Evolutionary conservation across 805 yeast species (phyloP).

Genomic region (Suhomyces faveliae): DNA sequence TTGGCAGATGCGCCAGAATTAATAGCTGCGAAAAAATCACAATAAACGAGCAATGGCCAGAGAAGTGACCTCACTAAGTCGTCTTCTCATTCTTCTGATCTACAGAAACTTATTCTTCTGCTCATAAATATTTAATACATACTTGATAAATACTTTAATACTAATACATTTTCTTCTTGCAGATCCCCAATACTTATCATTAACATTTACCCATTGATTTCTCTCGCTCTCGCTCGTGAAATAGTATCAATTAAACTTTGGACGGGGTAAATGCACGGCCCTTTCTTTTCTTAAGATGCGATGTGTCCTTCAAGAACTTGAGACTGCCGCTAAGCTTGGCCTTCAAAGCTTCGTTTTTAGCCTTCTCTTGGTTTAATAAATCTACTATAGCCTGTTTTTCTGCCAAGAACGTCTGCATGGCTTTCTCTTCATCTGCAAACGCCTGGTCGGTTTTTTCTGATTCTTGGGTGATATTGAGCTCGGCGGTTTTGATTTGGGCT

Average conservation of each 20-base stretch:
- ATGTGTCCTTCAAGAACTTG: slow-evolving; percentile 36
- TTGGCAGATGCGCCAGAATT: too few species aligned
- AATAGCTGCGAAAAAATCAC: too few species aligned
- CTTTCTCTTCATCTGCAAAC: slow-evolving; percentile 19
- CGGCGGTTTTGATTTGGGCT: slow-evolving; percentile 20
- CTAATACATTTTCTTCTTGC: too few species aligned
- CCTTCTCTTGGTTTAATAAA: slow-evolving; percentile 23
- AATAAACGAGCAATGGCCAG: too few species aligned
- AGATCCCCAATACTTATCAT: too few species aligned
- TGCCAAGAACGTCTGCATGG: slow-evolving; percentile 15
- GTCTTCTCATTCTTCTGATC: too few species aligned
- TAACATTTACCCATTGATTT: too few species aligned
- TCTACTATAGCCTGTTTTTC: slow-evolving; percentile 19
- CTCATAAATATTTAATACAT: too few species aligned
- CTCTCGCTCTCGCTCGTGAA: too few species aligned
- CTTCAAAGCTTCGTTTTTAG: slow-evolving; percentile 23
- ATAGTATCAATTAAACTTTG: not conserved
- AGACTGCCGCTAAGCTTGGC: slow-evolving; percentile 32
- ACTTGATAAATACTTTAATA: too few species aligned
- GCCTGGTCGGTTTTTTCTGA: slow-evolving; percentile 19
- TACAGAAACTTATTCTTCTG: too few species aligned
- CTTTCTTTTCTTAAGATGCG: slow-evolving; percentile 42
- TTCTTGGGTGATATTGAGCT: slow-evolving; percentile 19
- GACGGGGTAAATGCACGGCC: slow-evolving; percentile 39
- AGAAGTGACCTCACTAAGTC: too few species aligned